Evolutionary conservation across 169 alveolate species (phyloP).

Genomic region (Babesia divergens): DNA sequence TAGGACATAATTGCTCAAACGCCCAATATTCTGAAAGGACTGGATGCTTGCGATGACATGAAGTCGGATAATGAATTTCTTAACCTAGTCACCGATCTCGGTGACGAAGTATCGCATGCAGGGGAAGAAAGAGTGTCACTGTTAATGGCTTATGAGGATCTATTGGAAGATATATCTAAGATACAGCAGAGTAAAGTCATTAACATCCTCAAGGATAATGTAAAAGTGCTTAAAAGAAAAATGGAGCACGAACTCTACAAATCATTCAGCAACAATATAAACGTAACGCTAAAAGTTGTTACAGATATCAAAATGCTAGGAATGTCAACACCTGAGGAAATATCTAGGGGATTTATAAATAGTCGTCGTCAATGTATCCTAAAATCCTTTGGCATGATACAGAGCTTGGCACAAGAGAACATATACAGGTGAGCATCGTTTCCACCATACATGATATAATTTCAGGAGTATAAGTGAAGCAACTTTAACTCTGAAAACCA

Average conservation of each 20-base stretch:
- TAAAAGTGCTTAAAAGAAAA: not conserved
- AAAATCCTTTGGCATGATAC: conserved; percentile 5
- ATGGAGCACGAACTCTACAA: conserved; percentile 22
- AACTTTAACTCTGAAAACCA: conserved; percentile 4
- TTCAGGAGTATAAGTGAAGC: conserved; percentile 18
- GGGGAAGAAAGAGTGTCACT: conserved; percentile 2
- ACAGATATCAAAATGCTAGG: conserved; percentile 29
- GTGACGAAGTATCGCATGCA: not conserved
- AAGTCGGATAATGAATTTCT: not conserved
- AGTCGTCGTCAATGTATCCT: conserved; percentile 17
- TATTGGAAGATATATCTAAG: conserved; percentile 2
- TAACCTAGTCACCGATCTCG: not conserved
- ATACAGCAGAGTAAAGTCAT: not conserved
- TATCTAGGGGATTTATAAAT: conserved; percentile 21
- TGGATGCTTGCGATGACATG: not conserved
- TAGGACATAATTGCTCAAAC: not conserved
- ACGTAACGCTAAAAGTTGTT: conserved; percentile 9
- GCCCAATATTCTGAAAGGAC: not conserved
- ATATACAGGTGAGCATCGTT: conserved; percentile 19
- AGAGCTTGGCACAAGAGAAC: not conserved
- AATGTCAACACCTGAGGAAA: conserved; percentile 17
- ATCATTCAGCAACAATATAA: conserved; percentile 43
- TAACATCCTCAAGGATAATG: not conserved
- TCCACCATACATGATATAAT: not conserved
- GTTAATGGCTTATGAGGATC: conserved; percentile 9